Evolutionary conservation across 768 basidiomycete genomes (phyloP).

Genomic region (Pleurotus platypus): DNA sequence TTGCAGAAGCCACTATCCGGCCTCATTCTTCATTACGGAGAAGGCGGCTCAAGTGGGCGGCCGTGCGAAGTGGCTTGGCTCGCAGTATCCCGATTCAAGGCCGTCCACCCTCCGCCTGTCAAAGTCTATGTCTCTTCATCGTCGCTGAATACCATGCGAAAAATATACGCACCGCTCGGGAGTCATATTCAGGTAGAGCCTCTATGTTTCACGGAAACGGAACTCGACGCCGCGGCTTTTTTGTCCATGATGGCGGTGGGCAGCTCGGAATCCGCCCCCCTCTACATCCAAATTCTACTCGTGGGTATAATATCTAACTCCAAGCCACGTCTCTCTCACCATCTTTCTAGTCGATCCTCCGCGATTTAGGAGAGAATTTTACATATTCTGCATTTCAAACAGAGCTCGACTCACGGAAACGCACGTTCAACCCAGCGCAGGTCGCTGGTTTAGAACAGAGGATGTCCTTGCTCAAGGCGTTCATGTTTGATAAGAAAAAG

Average conservation of each 20-base stretch:
- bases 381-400: constrained; percentile 46
- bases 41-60: constrained; percentile 52
- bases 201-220: constrained; percentile 49
- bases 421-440: constrained; percentile 56
- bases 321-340: not conserved
- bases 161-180: constrained; percentile 52
- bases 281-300: constrained; percentile 68
- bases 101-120: constrained; percentile 29
- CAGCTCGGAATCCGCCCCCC: constrained; percentile 55
- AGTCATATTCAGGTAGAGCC: constrained; percentile 48
- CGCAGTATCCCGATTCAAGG: constrained; percentile 28
- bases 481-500: constrained; percentile 33
- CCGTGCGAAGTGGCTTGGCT: constrained; percentile 71
- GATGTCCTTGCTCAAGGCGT: constrained; percentile 56
- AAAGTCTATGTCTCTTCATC: constrained; percentile 59
- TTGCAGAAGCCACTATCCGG: constrained; percentile 55
- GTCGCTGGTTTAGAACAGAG: constrained; percentile 57
- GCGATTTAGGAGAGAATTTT: constrained; percentile 60
- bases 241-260: constrained; percentile 74
- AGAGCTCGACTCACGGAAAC: constrained; percentile 41
- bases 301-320: constrained; percentile 31
- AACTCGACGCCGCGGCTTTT: constrained; percentile 67
- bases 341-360: constrained; percentile 45
- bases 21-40: constrained; percentile 67
- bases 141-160: constrained; percentile 57